Evolutionary conservation across 148 eudicot species (phyloP).

Genomic region (Amaranthus palmeri): DNA sequence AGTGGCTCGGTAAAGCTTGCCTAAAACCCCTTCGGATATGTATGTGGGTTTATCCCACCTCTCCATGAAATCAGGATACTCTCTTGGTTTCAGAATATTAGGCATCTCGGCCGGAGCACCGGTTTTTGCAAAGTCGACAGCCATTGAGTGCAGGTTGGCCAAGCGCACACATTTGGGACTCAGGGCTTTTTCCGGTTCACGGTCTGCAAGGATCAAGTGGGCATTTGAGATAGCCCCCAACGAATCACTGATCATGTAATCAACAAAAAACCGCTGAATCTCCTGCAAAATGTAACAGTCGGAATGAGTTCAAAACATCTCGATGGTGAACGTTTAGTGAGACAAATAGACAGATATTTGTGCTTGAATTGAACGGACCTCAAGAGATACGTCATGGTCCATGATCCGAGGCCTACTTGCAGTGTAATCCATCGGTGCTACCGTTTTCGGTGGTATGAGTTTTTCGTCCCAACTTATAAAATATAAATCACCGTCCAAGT

Average conservation of each 20-base stretch:
- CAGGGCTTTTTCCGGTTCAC: slow-evolving; percentile 77
- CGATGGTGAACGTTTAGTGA: neutral
- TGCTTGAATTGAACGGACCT: slow-evolving; percentile 38
- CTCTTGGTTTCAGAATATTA: slow-evolving; percentile 57
- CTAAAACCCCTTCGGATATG: slow-evolving; percentile 59
- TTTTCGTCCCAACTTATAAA: slow-evolving; percentile 87
- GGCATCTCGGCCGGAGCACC: slow-evolving; percentile 99
- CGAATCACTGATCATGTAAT: slow-evolving; percentile 86
- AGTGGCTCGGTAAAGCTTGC: slow-evolving; percentile 77
- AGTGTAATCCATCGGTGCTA: slow-evolving; percentile 91
- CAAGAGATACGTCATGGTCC: slow-evolving; percentile 86
- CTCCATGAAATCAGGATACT: slow-evolving; percentile 95
- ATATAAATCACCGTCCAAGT: slow-evolving; percentile 91
- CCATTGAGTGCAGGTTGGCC: slow-evolving; percentile 94
- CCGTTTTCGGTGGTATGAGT: slow-evolving; percentile 61
- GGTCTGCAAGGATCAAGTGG: slow-evolving; percentile 83
- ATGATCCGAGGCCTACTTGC: slow-evolving; percentile 80
- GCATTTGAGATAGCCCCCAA: slow-evolving; percentile 86
- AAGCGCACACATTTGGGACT: slow-evolving; percentile 68
- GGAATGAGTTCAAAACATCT: neutral
- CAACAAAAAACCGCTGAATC: slow-evolving; percentile 85
- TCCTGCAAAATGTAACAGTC: slow-evolving; percentile 50
- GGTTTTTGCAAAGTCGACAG: slow-evolving; percentile 92
- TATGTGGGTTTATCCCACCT: slow-evolving; percentile 68
- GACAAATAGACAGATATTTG: neutral